These are phyloP conservation scores for Dipteronia sinensis DNA, from an alignment of 345 rosid species.

Conservation along the genomic window DNA sequence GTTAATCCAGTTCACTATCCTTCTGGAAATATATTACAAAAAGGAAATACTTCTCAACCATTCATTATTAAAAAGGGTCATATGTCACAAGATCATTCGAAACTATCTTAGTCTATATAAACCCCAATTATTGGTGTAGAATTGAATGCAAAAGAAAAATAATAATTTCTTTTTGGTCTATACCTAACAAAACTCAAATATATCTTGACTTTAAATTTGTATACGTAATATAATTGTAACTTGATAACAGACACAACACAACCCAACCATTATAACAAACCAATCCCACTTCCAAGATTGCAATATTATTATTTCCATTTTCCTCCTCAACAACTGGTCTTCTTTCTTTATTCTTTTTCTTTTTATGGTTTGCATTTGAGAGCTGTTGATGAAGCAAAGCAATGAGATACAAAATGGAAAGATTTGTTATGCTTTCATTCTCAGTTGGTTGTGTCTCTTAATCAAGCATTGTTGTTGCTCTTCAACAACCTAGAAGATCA, in stretches of 20 bases:
- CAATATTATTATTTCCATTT: constrained; percentile 8
- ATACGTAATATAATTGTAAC: constrained; percentile 36
- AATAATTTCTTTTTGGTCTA: not conserved
- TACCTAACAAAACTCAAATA: constrained; percentile 24
- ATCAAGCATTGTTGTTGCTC: constrained; percentile 62
- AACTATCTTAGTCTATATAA: too few species aligned
- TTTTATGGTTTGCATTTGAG: not conserved
- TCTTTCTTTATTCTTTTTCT: not conserved
- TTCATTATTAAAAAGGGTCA: too few species aligned
- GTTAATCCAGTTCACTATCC: too few species aligned
- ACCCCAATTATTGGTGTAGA: not conserved
- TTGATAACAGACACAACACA: constrained; percentile 42
- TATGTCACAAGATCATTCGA: not conserved
- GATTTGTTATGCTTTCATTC: constrained; percentile 78
- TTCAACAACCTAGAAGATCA: constrained; percentile 27
- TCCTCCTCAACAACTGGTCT: not conserved
- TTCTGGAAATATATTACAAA: too few species aligned
- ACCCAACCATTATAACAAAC: constrained; percentile 39
- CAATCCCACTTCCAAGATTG: constrained; percentile 6
- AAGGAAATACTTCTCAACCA: too few species aligned
- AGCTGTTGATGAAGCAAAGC: constrained; percentile 19
- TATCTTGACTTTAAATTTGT: constrained; percentile 23
- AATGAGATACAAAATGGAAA: constrained; percentile 83
- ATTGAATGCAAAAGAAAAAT: not conserved
- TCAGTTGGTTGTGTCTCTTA: constrained; percentile 73